Evolutionary conservation across 2,329 filamentous ascomycete species (phyloP).

Genomic region (Xylaria sp.): DNA sequence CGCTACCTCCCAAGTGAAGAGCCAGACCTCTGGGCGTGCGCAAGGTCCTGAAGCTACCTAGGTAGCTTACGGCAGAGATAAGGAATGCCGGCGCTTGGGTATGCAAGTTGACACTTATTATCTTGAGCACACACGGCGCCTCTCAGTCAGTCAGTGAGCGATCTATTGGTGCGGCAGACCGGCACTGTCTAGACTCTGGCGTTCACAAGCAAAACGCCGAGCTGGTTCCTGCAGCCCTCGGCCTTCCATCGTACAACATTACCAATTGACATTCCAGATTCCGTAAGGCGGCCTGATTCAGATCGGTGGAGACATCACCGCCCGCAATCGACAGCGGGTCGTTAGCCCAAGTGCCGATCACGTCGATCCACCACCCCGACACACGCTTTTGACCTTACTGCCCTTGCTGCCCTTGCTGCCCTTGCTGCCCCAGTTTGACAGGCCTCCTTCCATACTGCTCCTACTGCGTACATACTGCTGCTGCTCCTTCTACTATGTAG

Average conservation of each 20-base stretch:
- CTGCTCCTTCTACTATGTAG: too few species aligned
- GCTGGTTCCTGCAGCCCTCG: background rate
- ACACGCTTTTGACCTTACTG: too few species aligned
- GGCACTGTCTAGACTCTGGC: too few species aligned
- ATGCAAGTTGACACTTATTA: too few species aligned
- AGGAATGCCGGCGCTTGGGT: slow-evolving; percentile 5
- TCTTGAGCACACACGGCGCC: slow-evolving; percentile 7
- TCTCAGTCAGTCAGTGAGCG: too few species aligned
- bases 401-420: too few species aligned
- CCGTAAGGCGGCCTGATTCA: slow-evolving; percentile 20
- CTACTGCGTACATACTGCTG: too few species aligned
- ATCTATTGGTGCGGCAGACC: too few species aligned
- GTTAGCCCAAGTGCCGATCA: slow-evolving; percentile 29
- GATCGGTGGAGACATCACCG: slow-evolving; percentile 10
- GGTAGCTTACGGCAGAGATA: slow-evolving; percentile 12
- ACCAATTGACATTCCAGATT: slow-evolving; percentile 22
- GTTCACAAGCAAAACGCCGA: background rate
- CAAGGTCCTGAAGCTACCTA: too few species aligned
- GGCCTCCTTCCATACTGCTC: too few species aligned
- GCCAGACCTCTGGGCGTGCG: slow-evolving; percentile 4
- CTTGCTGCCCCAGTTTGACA: too few species aligned
- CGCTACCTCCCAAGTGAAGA: slow-evolving; percentile 7
- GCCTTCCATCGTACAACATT: slow-evolving; percentile 7
- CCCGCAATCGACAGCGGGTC: slow-evolving; percentile 23
- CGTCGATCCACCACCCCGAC: too few species aligned